A percentile compares a stretch with the other conserved stretches of the same genome.
phyloP scores from a whole-genome alignment of 2,329 filamentous ascomycete species.

The Talaromyces verruculosus region DNA sequence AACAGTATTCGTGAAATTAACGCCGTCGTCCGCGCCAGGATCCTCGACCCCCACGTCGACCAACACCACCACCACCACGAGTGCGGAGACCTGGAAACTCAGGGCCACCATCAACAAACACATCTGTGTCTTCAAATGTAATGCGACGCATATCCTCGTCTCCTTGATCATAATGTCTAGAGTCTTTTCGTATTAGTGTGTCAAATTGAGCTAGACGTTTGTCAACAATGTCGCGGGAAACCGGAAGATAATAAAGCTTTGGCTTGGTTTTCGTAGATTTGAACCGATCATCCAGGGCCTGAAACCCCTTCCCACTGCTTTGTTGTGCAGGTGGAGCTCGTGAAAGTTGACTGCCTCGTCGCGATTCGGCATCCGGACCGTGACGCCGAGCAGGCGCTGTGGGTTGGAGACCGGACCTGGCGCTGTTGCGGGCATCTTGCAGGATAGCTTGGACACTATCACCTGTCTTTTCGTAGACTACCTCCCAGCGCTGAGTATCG shows the following conservation, averaged over 20 bases:
- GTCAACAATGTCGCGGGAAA: slow-evolving; percentile 62
- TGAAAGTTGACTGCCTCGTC: slow-evolving; percentile 29
- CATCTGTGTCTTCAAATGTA: slow-evolving; percentile 66
- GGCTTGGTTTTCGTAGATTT: slow-evolving; percentile 61
- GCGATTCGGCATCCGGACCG: slow-evolving; percentile 25
- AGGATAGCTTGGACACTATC: slow-evolving; percentile 60
- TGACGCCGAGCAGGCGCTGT: slow-evolving; percentile 31
- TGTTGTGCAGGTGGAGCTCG: slow-evolving; percentile 20
- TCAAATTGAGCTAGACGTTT: slow-evolving; percentile 64
- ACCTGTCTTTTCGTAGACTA: slow-evolving; percentile 63
- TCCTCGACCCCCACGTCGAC: slow-evolving; percentile 34
- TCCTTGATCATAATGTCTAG: slow-evolving; percentile 35
- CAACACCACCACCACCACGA: slow-evolving; percentile 39
- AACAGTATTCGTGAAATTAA: neutral
- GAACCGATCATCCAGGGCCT: slow-evolving; percentile 62
- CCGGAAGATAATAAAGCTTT: slow-evolving; percentile 65
- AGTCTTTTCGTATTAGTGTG: slow-evolving; percentile 41
- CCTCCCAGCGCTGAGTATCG: slow-evolving; percentile 64
- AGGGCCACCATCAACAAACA: slow-evolving; percentile 69
- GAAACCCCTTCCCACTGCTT: slow-evolving; percentile 48
- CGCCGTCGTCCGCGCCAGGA: slow-evolving; percentile 24
- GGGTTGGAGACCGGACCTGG: slow-evolving; percentile 26
- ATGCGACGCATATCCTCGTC: slow-evolving; percentile 66
- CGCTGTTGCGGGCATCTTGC: slow-evolving; percentile 46
- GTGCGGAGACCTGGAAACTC: slow-evolving; percentile 54